Conservation (phyloP, 192 early-diverging fungal genomes). For the Coemansia sp. region DNA sequence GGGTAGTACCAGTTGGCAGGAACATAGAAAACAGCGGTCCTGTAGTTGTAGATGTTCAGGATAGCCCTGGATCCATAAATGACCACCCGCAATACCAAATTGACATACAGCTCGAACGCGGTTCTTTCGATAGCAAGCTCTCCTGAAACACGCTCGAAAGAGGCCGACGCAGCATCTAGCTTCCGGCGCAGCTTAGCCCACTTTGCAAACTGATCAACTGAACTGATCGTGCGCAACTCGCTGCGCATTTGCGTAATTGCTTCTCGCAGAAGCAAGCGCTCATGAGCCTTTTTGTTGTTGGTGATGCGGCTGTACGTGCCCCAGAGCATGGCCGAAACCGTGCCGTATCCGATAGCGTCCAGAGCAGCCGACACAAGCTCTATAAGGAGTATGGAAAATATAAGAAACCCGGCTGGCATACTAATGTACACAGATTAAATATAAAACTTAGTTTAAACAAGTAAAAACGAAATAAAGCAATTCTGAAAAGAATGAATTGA, state of each 20-base stretch:
- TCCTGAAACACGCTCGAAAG: constrained; percentile 63
- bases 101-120: constrained; percentile 78
- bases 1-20: constrained; percentile 80
- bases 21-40: constrained; percentile 71
- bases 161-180: constrained; percentile 70
- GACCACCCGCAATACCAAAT: constrained; percentile 63
- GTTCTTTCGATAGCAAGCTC: constrained; percentile 67
- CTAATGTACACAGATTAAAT: not conserved
- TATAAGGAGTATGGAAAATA: constrained; percentile 59
- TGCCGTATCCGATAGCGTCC: constrained; percentile 58
- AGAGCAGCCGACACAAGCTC: constrained; percentile 64
- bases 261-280: constrained; percentile 63
- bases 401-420: constrained; percentile 54
- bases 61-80: constrained; percentile 64
- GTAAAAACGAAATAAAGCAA: not conserved
- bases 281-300: constrained; percentile 35
- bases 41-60: constrained; percentile 68
- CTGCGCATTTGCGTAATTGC: constrained; percentile 63
- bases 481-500: too few species aligned
- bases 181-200: constrained; percentile 87
- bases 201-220: constrained; percentile 87
- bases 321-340: constrained; percentile 47
- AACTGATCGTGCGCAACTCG: constrained; percentile 67
- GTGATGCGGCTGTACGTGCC: constrained; percentile 32
- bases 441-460: not conserved